phyloP scores from a whole-genome alignment of 1,284 basidiomycete genomes.

The Tilletia caries region DNA sequence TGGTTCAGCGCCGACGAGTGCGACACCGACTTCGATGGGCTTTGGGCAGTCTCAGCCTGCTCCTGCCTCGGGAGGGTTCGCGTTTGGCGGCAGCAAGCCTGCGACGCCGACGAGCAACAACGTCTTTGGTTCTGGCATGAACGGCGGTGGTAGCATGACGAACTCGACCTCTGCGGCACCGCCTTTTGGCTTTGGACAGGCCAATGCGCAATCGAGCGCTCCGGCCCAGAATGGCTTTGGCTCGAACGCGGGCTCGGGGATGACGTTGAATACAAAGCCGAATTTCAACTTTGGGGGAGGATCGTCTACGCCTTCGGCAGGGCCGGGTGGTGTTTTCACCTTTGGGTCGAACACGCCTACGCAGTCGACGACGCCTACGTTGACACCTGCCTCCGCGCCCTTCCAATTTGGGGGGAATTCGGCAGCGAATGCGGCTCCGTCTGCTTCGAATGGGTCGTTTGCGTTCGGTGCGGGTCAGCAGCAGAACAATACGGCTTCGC shows the following conservation, averaged over 20 bases:
- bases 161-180: background rate
- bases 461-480: background rate
- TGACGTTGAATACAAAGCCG: slow-evolving; percentile 4
- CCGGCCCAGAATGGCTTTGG: background rate
- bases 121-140: background rate
- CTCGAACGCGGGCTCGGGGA: background rate
- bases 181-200: background rate
- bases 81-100: background rate
- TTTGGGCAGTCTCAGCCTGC: background rate
- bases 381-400: background rate
- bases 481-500: background rate
- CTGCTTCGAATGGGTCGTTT: background rate
- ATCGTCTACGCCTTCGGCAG: background rate
- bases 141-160: background rate
- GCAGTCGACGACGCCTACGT: slow-evolving; percentile 7
- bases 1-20: background rate
- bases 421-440: background rate
- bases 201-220: background rate
- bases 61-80: too few species aligned
- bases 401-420: background rate
- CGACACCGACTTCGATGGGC: background rate
- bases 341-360: slow-evolving; percentile 7
- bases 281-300: slow-evolving; percentile 12
- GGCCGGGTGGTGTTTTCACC: background rate
- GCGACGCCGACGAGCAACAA: background rate